These are phyloP conservation scores for Pseudotsuga menziesii DNA, from an alignment of 75 land plant genomes.

Conservation along the genomic window DNA sequence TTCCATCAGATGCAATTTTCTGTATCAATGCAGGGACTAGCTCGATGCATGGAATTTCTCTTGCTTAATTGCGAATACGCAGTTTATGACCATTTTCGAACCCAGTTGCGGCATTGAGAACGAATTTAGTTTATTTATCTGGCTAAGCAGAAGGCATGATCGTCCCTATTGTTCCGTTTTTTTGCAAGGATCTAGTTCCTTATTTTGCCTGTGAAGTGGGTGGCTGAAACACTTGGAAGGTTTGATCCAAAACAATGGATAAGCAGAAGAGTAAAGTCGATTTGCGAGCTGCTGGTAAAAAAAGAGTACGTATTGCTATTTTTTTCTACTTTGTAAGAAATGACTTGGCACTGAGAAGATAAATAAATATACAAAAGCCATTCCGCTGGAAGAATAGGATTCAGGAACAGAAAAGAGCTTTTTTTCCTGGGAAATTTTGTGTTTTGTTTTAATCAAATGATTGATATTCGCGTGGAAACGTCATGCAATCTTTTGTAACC, in stretches of 20 bases:
- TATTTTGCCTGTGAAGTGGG: too few species aligned
- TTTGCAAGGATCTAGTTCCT: too few species aligned
- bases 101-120: too few species aligned
- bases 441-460: not conserved
- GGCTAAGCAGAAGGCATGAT: too few species aligned
- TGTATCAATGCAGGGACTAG: too few species aligned
- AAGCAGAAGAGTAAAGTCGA: constrained; percentile 59
- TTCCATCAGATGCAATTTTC: too few species aligned
- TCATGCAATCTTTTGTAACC: not conserved
- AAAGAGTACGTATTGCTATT: constrained; percentile 35
- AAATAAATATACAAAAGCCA: not conserved
- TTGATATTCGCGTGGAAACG: not conserved
- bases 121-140: too few species aligned
- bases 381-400: not conserved
- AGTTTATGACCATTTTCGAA: too few species aligned
- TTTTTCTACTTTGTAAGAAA: not conserved
- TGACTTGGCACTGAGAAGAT: not conserved
- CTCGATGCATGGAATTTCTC: too few species aligned
- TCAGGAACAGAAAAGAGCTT: not conserved
- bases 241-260: constrained; percentile 39
- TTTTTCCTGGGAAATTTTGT: not conserved
- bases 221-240: too few species aligned
- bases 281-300: constrained; percentile 81
- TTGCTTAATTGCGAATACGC: too few species aligned
- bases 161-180: too few species aligned